phyloP scores from a whole-genome alignment of 805 yeast species.

The Naumovozyma baii region DNA sequence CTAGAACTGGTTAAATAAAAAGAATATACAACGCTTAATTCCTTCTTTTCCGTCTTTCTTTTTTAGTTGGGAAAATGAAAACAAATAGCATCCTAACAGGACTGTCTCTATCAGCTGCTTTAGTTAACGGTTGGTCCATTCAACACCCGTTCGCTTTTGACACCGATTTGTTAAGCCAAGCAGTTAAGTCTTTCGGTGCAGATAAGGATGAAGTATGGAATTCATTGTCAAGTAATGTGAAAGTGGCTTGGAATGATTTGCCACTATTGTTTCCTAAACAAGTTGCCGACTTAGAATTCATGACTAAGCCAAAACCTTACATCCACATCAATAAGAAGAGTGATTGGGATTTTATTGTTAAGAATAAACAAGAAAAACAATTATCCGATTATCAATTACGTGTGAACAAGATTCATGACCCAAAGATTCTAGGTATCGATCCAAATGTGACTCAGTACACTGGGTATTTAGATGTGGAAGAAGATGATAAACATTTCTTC shows the following conservation, averaged over 20 bases:
- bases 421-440: constrained; percentile 68
- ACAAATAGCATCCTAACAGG: constrained; percentile 3
- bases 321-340: constrained; percentile 14
- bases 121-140: constrained; percentile 23
- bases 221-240: constrained; percentile 39
- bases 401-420: constrained; percentile 44
- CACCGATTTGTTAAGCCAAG: constrained; percentile 36
- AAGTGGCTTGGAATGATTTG: constrained; percentile 55
- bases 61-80: too few species aligned
- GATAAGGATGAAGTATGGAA: constrained; percentile 32
- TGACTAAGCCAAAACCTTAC: constrained; percentile 37
- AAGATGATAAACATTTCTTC: constrained; percentile 82
- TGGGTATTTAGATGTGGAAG: constrained; percentile 76
- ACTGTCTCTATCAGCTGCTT: constrained; percentile 9
- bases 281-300: constrained; percentile 39
- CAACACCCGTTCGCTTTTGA: constrained; percentile 27
- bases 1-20: too few species aligned
- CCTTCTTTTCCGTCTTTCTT: too few species aligned
- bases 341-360: constrained; percentile 25
- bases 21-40: too few species aligned
- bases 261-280: constrained; percentile 50
- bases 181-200: constrained; percentile 42
- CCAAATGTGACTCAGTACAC: constrained; percentile 64
- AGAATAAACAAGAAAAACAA: constrained; percentile 30
- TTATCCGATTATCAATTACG: constrained; percentile 44